These are phyloP conservation scores for Evansstolkia leycettana DNA, from an alignment of 495 filamentous ascomycete species.

Conservation along the genomic window DNA sequence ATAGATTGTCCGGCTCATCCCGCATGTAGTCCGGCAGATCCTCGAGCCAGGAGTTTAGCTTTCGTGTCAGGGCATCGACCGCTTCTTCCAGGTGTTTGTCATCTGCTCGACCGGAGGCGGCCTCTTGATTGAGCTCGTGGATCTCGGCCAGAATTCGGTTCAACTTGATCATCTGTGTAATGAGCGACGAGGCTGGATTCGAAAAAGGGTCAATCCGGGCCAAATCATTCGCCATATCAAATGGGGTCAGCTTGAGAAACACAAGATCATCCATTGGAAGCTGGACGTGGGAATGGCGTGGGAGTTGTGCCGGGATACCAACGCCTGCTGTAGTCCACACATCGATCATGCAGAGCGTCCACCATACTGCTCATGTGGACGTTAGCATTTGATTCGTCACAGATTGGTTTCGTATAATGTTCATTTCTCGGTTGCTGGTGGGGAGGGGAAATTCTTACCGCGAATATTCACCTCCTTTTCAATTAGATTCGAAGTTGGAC, in stretches of 20 bases:
- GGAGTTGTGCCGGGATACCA: conserved; percentile 16
- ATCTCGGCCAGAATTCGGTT: conserved; percentile 20
- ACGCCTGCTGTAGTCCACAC: conserved; percentile 27
- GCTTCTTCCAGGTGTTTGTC: conserved; percentile 3
- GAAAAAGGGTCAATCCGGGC: background rate
- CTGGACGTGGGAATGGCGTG: conserved; percentile 9
- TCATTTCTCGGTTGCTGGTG: too few species aligned
- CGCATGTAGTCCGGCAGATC: conserved; percentile 16
- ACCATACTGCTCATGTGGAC: conserved; percentile 20
- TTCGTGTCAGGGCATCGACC: conserved; percentile 10
- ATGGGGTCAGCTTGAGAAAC: too few species aligned
- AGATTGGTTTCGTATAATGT: too few species aligned
- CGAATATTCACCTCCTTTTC: conserved; percentile 1
- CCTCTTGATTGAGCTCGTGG: conserved; percentile 19
- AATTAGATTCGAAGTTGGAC: background rate
- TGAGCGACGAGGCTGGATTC: conserved; percentile 7
- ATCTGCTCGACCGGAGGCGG: conserved; percentile 7
- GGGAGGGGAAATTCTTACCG: too few species aligned
- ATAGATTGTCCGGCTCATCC: conserved; percentile 18
- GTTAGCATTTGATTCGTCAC: background rate
- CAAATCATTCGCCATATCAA: conserved; percentile 7
- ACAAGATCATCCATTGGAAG: conserved; percentile 20
- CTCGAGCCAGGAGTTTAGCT: conserved; percentile 18
- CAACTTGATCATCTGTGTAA: conserved; percentile 23
- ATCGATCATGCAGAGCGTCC: conserved; percentile 32